A percentile compares a stretch with the other conserved stretches of the same genome.
phyloP scores from a whole-genome alignment of 352 stramenopile species.

The Phytophthora chlamydospora region DNA sequence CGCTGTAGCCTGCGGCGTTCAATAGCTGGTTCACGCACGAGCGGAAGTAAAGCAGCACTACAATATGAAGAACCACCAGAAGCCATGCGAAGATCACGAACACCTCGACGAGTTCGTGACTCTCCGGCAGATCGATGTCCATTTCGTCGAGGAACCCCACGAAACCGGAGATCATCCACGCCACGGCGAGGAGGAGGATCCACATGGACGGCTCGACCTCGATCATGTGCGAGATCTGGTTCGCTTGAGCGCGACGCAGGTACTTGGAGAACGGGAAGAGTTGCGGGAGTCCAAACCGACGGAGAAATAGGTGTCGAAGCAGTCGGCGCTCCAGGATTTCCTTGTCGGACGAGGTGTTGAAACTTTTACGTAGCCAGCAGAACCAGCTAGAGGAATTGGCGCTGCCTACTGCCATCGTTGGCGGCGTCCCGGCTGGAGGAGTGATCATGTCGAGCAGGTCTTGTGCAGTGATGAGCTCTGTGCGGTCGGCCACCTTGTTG shows the following conservation, averaged over 20 bases:
- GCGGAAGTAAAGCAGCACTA: conserved; percentile 46
- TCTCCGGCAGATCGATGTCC: conserved; percentile 23
- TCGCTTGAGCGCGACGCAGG: conserved; percentile 70
- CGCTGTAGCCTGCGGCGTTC: conserved; percentile 30
- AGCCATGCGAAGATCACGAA: conserved; percentile 41
- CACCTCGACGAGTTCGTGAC: conserved; percentile 34
- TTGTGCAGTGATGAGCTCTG: conserved; percentile 52
- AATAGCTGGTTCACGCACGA: conserved; percentile 39
- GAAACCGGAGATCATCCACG: conserved; percentile 44
- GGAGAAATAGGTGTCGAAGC: conserved; percentile 55
- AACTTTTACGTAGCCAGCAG: conserved; percentile 3
- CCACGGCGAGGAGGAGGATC: conserved; percentile 54
- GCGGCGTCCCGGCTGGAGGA: conserved; percentile 6
- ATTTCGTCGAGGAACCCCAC: conserved; percentile 18
- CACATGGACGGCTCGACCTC: conserved; percentile 77
- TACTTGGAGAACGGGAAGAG: conserved; percentile 82
- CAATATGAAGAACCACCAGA: conserved; percentile 38
- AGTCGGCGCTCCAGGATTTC: conserved; percentile 43
- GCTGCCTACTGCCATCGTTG: neutral
- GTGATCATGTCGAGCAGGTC: conserved; percentile 41
- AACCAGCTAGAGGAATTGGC: conserved; percentile 7
- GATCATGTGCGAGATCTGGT: conserved; percentile 84
- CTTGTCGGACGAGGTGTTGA: conserved; percentile 2
- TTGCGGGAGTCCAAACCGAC: conserved; percentile 48
- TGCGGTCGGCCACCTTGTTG: conserved; percentile 43